Conservation (phyloP, 805 yeast species). For the Ogataea henricii region DNA sequence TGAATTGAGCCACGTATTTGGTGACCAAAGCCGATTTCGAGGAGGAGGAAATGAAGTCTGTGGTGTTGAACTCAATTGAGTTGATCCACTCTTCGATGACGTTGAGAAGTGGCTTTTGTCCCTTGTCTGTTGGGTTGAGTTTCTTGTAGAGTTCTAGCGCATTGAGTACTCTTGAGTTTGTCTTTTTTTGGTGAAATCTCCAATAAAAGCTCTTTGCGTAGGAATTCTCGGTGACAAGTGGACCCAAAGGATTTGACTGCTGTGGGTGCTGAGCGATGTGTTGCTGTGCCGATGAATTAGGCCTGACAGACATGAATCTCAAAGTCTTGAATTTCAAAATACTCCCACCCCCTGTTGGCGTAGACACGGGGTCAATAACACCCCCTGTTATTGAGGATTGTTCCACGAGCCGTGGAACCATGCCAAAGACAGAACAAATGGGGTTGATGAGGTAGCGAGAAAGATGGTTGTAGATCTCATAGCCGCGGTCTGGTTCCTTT, state of each 20-base stretch:
- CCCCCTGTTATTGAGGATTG: slow-evolving; percentile 1
- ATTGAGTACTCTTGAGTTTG: slow-evolving; percentile 21
- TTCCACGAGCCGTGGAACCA: slow-evolving; percentile 2
- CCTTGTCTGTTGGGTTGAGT: slow-evolving; percentile 7
- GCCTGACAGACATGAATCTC: slow-evolving; percentile 1
- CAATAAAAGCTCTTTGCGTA: slow-evolving; percentile 20
- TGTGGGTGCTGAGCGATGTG: background rate
- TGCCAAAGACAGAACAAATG: background rate
- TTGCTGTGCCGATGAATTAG: background rate
- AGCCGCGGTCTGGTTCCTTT: background rate
- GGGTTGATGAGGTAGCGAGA: slow-evolving; percentile 3
- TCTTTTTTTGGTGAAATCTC: slow-evolving; percentile 15
- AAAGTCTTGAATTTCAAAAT: slow-evolving; percentile 12
- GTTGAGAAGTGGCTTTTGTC: background rate
- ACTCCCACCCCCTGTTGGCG: background rate
- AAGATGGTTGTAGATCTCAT: background rate
- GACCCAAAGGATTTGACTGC: background rate
- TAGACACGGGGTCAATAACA: background rate
- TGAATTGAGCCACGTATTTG: slow-evolving; percentile 15
- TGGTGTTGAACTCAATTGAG: slow-evolving; percentile 18
- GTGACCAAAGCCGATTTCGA: slow-evolving; percentile 4
- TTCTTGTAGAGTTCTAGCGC: slow-evolving; percentile 16
- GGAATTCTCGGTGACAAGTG: slow-evolving; percentile 2
- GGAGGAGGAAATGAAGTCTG: slow-evolving; percentile 1
- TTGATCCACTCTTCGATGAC: slow-evolving; percentile 18